Base-by-base conservation (phyloP, 139 green algal species). In the Chlorella sp. region DNA sequence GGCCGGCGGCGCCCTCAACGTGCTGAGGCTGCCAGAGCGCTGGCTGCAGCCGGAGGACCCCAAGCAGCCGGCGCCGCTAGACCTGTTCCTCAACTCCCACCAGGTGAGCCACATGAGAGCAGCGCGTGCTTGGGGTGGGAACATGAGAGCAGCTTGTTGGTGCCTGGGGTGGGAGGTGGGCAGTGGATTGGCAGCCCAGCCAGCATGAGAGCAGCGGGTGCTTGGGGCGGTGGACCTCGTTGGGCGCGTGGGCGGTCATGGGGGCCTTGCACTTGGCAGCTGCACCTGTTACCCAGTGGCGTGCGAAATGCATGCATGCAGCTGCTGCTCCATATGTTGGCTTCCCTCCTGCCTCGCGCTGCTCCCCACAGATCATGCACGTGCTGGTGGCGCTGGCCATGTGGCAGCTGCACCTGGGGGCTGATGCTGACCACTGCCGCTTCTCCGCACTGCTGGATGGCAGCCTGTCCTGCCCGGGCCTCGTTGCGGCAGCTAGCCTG, bases 51-150 rank as follows among this genome's bases (percentile, higher is more conserved):
- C 68, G 0, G 20, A 23, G 1, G 78, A 75, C 57, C 78, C 78
- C 7, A 26, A 11, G 9, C 28, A 65, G 67, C 44, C 69, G 11
- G 86, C 57, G 11, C 71, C 44, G 4, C 88, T 92, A 39, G 90
- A 93, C 83, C 89, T 87, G 60, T 88, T 89, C 73, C 62, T 88
- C 11, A 93, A 91, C 69, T 88, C 74, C 36, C 90, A 93, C 78
- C 88, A 65, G 44, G 73, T 67, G n/a, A 12, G 71, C 25, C 44
- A n/a, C n/a, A n/a, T n/a, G n/a, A n/a, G n/a, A 9, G 44, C 44
- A 51, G 44, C 20, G 28, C n/a, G 20, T 67, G 60, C 20, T 67
- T 18, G 20, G 26, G n/a, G n/a, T n/a, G n/a, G n/a, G n/a, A n/a
- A n/a, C n/a, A n/a, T n/a, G n/a, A n/a, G n/a, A n/a, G n/a, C n/a